Conservation (phyloP, 768 basidiomycete genomes). For the Leccinum broughii region DNA sequence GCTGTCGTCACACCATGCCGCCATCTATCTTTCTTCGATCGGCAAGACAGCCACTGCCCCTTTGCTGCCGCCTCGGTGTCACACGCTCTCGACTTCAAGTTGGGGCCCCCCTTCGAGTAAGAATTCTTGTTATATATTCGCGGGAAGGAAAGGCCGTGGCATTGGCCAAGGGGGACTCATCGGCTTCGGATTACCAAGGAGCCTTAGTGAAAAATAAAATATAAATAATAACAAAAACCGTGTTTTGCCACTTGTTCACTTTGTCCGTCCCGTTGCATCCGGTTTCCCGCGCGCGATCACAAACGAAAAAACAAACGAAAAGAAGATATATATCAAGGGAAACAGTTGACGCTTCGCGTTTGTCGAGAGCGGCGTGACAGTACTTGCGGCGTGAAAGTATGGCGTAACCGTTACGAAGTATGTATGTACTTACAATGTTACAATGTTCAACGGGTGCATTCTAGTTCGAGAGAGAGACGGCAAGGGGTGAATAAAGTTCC, state of each 20-base stretch:
- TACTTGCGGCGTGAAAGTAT: neutral
- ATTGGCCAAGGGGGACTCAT: neutral
- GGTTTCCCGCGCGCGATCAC: conserved; percentile 1
- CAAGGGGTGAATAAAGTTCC: conserved; percentile 15
- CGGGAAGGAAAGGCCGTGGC: conserved; percentile 12
- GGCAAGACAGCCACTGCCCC: conserved; percentile 1
- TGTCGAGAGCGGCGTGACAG: neutral
- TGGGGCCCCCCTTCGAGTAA: conserved; percentile 9
- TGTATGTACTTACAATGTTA: no score
- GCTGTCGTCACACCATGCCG: conserved; percentile 14
- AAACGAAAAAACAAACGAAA: neutral
- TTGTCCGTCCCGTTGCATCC: conserved; percentile 1
- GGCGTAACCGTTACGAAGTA: neutral
- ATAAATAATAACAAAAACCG: neutral
- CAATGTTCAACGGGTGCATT: no score
- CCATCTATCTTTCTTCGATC: conserved; percentile 11
- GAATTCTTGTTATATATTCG: conserved; percentile 15
- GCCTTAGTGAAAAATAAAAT: neutral
- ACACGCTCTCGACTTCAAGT: neutral
- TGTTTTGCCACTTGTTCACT: conserved; percentile 5
- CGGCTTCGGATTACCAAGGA: neutral
- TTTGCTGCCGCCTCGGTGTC: neutral
- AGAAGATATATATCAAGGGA: neutral
- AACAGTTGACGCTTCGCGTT: neutral
- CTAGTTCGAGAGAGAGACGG: neutral